Percentiles rank a stretch among this genome's conserved stretches.
These are phyloP conservation scores for Cydonia oblonga DNA, from an alignment of 331 rosid genomes.

Conservation along the genomic window DNA sequence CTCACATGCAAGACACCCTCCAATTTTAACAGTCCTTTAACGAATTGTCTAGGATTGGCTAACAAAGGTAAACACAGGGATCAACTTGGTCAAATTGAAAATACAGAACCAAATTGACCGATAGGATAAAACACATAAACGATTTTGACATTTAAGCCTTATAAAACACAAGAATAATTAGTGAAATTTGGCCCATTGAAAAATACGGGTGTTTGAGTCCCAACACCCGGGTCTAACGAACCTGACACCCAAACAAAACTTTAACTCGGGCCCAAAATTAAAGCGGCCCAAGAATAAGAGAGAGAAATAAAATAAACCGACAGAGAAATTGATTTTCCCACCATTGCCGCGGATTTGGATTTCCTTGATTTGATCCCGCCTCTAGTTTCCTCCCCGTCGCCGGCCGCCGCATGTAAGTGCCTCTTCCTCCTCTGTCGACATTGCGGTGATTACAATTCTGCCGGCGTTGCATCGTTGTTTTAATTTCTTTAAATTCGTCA, in stretches of 20 bases:
- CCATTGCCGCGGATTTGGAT: neutral
- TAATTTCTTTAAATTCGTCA: neutral
- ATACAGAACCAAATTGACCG: too few relatives aligned
- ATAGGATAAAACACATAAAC: too few relatives aligned
- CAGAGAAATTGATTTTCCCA: neutral
- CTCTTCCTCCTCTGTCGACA: neutral
- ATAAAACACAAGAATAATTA: too few relatives aligned
- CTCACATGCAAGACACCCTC: neutral
- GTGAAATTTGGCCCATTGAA: too few relatives aligned
- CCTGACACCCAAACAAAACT: neutral
- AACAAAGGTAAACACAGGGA: rapidly evolving
- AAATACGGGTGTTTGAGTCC: too few relatives aligned
- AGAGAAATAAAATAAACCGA: neutral
- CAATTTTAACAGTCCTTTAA: too few relatives aligned
- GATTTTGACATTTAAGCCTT: too few relatives aligned
- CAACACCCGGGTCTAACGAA: too few relatives aligned
- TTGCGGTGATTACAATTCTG: neutral
- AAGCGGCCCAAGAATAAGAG: neutral
- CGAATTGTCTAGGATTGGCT: neutral
- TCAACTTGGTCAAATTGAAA: neutral
- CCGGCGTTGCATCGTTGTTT: neutral
- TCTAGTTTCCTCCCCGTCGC: neutral
- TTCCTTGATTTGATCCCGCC: neutral
- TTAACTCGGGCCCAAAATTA: neutral
- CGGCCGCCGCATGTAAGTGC: constrained; percentile 2